A percentile compares a stretch with the other conserved stretches of the same genome.
Evolutionary conservation across 2,329 filamentous ascomycete species (phyloP).

Genomic region (Diaporthe destruens): DNA sequence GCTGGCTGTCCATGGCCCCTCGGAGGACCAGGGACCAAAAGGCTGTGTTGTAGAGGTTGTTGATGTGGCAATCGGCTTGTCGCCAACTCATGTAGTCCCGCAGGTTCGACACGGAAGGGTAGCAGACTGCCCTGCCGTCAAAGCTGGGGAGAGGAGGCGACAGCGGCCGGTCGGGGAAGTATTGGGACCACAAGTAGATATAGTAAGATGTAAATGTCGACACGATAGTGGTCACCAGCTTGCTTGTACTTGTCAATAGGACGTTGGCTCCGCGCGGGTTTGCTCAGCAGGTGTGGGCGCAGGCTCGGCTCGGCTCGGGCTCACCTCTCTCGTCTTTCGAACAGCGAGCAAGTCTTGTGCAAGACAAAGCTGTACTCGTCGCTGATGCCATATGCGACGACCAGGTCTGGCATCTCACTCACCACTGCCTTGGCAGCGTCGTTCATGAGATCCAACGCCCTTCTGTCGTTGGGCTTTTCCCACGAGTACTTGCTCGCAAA

Average conservation of each 20-base stretch:
- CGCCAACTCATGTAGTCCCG: slow-evolving; percentile 97
- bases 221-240: slow-evolving; percentile 89
- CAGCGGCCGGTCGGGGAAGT: slow-evolving; percentile 79
- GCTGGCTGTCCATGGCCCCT: slow-evolving; percentile 79
- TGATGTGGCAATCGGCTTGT: slow-evolving; percentile 97
- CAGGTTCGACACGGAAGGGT: slow-evolving; percentile 84
- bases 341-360: slow-evolving; percentile 83
- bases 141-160: slow-evolving; percentile 86
- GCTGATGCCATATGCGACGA: slow-evolving; percentile 91
- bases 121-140: slow-evolving; percentile 91
- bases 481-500: slow-evolving; percentile 88
- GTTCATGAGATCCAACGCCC: slow-evolving; percentile 95
- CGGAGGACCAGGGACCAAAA: slow-evolving; percentile 91
- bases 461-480: slow-evolving; percentile 90
- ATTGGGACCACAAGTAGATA: slow-evolving; percentile 81
- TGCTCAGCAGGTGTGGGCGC: not conserved
- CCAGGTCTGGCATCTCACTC: slow-evolving; percentile 84
- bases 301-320: slow-evolving; percentile 41
- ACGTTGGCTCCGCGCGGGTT: not conserved
- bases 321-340: slow-evolving; percentile 86
- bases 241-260: slow-evolving; percentile 64
- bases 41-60: slow-evolving; percentile 97
- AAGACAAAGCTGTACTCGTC: slow-evolving; percentile 97
- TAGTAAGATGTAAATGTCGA: slow-evolving; percentile 96
- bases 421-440: slow-evolving; percentile 87